Evolutionary conservation across 305 asterid species (phyloP).

Genomic region (Fraxinus ornus): DNA sequence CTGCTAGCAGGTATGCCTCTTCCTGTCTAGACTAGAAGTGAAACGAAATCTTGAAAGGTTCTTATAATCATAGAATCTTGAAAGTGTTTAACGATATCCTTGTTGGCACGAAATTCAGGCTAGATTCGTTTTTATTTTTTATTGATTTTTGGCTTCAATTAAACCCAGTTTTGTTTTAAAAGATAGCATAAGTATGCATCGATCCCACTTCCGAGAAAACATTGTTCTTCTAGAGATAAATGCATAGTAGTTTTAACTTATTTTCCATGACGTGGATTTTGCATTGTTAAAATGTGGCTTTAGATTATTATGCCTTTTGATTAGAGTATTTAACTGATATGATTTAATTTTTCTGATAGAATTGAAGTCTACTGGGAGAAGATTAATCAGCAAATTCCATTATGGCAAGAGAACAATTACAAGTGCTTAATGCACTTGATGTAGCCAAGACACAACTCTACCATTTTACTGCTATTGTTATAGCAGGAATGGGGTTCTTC

Average conservation of each 20-base stretch:
- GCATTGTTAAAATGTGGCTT: not conserved
- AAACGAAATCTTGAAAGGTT: not conserved
- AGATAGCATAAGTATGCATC: not conserved
- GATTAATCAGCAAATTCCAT: constrained; percentile 1
- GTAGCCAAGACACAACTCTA: constrained; percentile 52
- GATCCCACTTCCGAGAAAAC: not conserved
- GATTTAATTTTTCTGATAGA: not conserved
- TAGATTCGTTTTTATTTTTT: not conserved
- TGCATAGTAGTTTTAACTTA: too few relatives aligned
- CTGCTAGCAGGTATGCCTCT: not conserved
- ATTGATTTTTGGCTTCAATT: not conserved
- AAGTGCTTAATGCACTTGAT: constrained; percentile 56
- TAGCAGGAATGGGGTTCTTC: constrained; percentile 66
- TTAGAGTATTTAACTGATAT: not conserved
- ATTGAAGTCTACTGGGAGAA: not conserved
- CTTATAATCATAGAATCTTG: not conserved
- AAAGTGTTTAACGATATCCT: not conserved
- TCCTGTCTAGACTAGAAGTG: not conserved
- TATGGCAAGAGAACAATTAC: constrained; percentile 36
- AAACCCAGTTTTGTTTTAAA: not conserved
- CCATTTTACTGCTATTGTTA: constrained; percentile 56
- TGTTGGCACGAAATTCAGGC: not conserved
- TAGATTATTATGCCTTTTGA: not conserved
- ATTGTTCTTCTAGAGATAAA: not conserved
- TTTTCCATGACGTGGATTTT: not conserved